Evolutionary conservation across 2,329 filamentous ascomycete genomes (phyloP).

Genomic region (Fonsecaea nubica): DNA sequence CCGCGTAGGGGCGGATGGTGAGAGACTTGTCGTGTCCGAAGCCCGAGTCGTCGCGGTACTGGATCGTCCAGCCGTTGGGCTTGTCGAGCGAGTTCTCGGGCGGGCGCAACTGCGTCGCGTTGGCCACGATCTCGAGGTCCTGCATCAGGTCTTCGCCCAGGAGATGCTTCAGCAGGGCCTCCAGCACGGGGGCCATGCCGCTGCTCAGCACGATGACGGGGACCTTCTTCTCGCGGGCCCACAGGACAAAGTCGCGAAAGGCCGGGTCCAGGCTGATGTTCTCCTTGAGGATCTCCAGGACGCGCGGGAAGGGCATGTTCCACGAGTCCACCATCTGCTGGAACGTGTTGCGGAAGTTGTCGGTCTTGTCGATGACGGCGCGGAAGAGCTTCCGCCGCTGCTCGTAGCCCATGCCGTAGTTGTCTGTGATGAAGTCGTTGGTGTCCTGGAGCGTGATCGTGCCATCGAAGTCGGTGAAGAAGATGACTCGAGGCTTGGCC

Average conservation of each 20-base stretch:
- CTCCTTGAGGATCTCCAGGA: constrained; percentile 75
- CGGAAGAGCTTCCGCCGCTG: constrained; percentile 75
- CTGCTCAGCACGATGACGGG: constrained; percentile 91
- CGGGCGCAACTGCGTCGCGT: constrained; percentile 70
- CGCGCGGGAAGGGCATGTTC: constrained; percentile 78
- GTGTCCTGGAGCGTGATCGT: constrained; percentile 81
- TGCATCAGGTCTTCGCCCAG: constrained; percentile 74
- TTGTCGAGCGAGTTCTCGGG: constrained; percentile 78
- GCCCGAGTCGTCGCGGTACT: constrained; percentile 78
- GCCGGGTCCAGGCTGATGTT: constrained; percentile 88
- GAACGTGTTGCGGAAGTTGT: constrained; percentile 69
- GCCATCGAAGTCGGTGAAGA: constrained; percentile 99
- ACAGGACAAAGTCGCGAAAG: constrained; percentile 87
- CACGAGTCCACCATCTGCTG: constrained; percentile 90
- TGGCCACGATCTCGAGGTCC: constrained; percentile 89
- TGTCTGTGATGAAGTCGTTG: constrained; percentile 82
- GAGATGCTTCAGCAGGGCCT: constrained; percentile 77
- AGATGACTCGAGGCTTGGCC: constrained; percentile 83
- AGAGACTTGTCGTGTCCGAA: constrained; percentile 98
- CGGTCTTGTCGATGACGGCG: constrained; percentile 73
- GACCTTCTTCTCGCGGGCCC: constrained; percentile 80
- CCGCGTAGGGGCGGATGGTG: constrained; percentile 85
- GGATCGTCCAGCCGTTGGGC: constrained; percentile 83
- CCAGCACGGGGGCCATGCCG: constrained; percentile 92
- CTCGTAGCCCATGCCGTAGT: constrained; percentile 79